phyloP scores from a whole-genome alignment of 345 rosid species.

The Eucalyptus lansdowneana region DNA sequence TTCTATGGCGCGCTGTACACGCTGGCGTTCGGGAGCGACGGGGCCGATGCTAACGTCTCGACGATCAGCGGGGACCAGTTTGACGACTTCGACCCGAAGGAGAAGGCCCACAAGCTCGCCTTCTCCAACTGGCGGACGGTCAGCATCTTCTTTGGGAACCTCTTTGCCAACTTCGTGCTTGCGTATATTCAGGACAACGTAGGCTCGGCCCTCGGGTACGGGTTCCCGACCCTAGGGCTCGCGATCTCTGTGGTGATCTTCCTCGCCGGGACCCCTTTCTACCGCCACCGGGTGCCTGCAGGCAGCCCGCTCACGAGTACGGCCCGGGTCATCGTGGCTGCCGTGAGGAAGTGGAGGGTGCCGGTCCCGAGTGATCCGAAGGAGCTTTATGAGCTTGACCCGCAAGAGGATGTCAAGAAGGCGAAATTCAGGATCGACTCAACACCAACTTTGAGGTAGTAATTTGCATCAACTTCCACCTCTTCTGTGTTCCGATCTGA shows the following conservation, averaged over 20 bases:
- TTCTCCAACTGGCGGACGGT: slow-evolving; percentile 99
- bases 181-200: slow-evolving; percentile 87
- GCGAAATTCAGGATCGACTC: background rate
- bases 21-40: accelerated
- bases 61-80: background rate
- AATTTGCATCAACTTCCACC: background rate
- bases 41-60: background rate
- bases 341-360: slow-evolving; percentile 43
- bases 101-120: slow-evolving; percentile 32
- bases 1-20: background rate
- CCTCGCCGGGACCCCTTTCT: slow-evolving; percentile 58
- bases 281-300: slow-evolving; percentile 55
- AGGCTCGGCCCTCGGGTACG: slow-evolving; percentile 75
- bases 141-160: slow-evolving; percentile 71
- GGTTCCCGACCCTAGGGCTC: slow-evolving; percentile 66
- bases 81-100: background rate
- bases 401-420: slow-evolving; percentile 24
- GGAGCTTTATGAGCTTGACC: slow-evolving; percentile 43
- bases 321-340: slow-evolving; percentile 67
- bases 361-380: slow-evolving; percentile 27
- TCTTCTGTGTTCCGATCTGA: background rate
- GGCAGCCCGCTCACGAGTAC: slow-evolving; percentile 74
- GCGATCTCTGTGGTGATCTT: slow-evolving; percentile 42
- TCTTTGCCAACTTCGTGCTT: slow-evolving; percentile 71
- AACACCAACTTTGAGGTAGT: background rate